Evolutionary conservation across 176 grass and related monocot genomes (phyloP).

Genomic region (Alopecurus myosuroides): DNA sequence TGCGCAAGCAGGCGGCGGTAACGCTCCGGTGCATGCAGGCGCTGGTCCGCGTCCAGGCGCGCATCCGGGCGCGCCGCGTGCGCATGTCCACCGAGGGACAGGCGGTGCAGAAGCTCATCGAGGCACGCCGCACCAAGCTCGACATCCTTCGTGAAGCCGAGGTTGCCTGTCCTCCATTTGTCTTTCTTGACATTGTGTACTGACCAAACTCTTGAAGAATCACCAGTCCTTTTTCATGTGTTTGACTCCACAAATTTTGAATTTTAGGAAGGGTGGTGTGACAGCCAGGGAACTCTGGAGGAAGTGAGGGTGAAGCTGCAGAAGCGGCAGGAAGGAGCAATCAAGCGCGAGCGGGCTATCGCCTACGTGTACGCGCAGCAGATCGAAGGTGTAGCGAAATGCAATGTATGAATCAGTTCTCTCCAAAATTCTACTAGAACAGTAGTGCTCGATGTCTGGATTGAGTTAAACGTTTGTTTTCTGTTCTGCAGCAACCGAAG

Average conservation of each 20-base stretch:
- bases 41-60: slow-evolving; percentile 91
- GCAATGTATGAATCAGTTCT: slow-evolving; percentile 7
- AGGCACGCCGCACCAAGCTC: slow-evolving; percentile 52
- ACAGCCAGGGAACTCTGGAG: slow-evolving; percentile 72
- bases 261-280: slow-evolving; percentile 92
- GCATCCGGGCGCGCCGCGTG: slow-evolving; percentile 77
- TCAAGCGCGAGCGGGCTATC: slow-evolving; percentile 81
- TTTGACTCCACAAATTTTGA: not conserved
- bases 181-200: not conserved
- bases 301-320: slow-evolving; percentile 81
- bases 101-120: slow-evolving; percentile 78
- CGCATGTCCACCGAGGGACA: slow-evolving; percentile 88
- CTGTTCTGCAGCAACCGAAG: slow-evolving; percentile 51
- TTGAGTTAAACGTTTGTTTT: not conserved
- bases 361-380: slow-evolving; percentile 68
- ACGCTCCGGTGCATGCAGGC: slow-evolving; percentile 99
- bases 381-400: slow-evolving; percentile 27
- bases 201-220: not conserved
- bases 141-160: slow-evolving; percentile 88
- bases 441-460: not conserved
- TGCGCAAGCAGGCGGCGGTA: slow-evolving; percentile 89
- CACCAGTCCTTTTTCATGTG: not conserved
- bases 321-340: slow-evolving; percentile 77
- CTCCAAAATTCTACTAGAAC: not conserved
- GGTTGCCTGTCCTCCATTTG: slow-evolving; percentile 19